Evolutionary conservation across 164 flowering plant species (phyloP).

Genomic region (Tetracentron sinense): DNA sequence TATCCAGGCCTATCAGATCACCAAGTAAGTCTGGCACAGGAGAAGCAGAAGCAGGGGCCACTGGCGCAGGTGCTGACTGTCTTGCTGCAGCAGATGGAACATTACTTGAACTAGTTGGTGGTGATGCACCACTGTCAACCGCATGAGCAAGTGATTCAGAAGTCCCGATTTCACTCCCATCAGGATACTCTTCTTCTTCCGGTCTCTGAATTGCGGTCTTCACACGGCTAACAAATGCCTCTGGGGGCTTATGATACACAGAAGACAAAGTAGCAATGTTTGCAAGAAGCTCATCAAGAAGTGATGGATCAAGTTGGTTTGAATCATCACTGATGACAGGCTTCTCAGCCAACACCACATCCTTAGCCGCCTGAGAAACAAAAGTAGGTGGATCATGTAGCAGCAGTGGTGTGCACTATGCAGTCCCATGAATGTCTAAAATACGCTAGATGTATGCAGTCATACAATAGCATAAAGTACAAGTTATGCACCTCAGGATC

Average conservation of each 20-base stretch:
- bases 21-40: slow-evolving; percentile 93
- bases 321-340: slow-evolving; percentile 98
- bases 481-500: slow-evolving; percentile 84
- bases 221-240: slow-evolving; percentile 88
- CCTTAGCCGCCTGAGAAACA: slow-evolving; percentile 83
- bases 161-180: slow-evolving; percentile 70
- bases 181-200: slow-evolving; percentile 91
- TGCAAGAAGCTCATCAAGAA: slow-evolving; percentile 96
- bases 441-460: background rate
- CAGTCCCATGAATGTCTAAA: background rate
- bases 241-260: slow-evolving; percentile 97
- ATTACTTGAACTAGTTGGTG: slow-evolving; percentile 47
- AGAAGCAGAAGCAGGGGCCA: slow-evolving; percentile 46
- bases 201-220: slow-evolving; percentile 69
- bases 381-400: too few species aligned
- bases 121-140: slow-evolving; percentile 47
- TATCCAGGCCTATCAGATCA: slow-evolving; percentile 85
- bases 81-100: slow-evolving; percentile 41
- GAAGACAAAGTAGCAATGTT: slow-evolving; percentile 96
- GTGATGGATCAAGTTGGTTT: slow-evolving; percentile 85
- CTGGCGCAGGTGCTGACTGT: slow-evolving; percentile 44
- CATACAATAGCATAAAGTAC: background rate
- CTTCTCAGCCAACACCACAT: slow-evolving; percentile 98
- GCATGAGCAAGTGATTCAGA: slow-evolving; percentile 67
- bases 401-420: too few species aligned